These are phyloP conservation scores for Mycotypha africana DNA, from an alignment of 371 early-diverging fungal genomes.

Conservation along the genomic window DNA sequence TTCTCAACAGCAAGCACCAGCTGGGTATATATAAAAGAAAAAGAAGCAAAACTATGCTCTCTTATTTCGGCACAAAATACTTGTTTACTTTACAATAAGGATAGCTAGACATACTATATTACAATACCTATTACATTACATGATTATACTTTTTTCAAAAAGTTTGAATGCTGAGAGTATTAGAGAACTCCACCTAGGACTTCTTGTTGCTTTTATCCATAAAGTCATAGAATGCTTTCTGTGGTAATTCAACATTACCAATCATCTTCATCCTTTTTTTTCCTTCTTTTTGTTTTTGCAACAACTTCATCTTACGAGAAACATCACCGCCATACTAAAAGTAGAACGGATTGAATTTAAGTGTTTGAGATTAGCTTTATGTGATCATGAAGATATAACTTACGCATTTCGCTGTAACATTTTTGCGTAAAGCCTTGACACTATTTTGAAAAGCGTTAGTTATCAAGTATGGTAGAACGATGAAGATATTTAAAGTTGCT, in stretches of 20 bases:
- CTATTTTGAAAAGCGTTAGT: no score
- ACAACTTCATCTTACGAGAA: constrained; percentile 88
- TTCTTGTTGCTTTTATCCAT: constrained; percentile 41
- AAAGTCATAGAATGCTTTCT: constrained; percentile 70
- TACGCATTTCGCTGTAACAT: constrained; percentile 93
- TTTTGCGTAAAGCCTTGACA: constrained; percentile 79
- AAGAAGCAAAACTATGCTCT: no score
- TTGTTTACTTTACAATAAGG: no score
- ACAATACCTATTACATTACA: no score
- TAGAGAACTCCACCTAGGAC: no score
- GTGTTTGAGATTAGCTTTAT: not conserved
- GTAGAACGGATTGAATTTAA: not conserved
- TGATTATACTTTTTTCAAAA: no score
- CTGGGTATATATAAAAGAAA: no score
- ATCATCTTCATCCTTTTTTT: constrained; percentile 82
- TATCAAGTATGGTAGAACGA: not conserved
- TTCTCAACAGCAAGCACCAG: no score
- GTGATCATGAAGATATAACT: constrained; percentile 28
- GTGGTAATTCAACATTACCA: constrained; percentile 67
- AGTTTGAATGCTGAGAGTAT: no score
- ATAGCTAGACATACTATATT: no score
- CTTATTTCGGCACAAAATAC: no score
- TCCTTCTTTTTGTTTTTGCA: constrained; percentile 87
- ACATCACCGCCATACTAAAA: constrained; percentile 86
- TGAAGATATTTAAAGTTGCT: no score